Conservation (phyloP, 371 early-diverging fungal genomes). For the Mortierella sp. region DNA sequence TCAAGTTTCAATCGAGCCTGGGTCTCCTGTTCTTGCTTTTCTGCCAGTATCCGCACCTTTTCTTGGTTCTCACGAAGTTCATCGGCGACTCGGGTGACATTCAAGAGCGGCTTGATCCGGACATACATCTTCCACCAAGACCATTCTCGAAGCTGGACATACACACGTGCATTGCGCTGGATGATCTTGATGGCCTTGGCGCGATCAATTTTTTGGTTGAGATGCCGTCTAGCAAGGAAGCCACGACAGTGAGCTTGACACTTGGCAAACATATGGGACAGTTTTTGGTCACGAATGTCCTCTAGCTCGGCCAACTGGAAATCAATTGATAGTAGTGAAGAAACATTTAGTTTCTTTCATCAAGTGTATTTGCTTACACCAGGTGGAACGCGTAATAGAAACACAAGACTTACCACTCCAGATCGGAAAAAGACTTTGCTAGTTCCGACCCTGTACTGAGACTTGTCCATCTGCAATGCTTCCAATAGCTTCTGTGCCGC, state of each 20-base stretch:
- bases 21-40: conserved; percentile 63
- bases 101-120: conserved; percentile 97
- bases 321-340: no score
- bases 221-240: conserved; percentile 79
- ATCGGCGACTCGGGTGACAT: conserved; percentile 84
- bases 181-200: conserved; percentile 90
- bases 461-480: conserved; percentile 75
- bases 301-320: conserved; percentile 93
- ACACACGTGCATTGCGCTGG: conserved; percentile 91
- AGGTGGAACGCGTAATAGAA: no score
- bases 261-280: conserved; percentile 83
- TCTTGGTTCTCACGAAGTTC: conserved; percentile 77
- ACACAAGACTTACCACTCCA: conserved; percentile 80
- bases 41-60: conserved; percentile 67
- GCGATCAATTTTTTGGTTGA: conserved; percentile 79
- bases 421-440: conserved; percentile 99
- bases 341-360: no score
- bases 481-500: conserved; percentile 85
- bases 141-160: conserved; percentile 91
- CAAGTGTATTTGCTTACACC: no score
- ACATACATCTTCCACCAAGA: conserved; percentile 97
- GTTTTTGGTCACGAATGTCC: conserved; percentile 89
- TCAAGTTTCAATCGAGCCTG: conserved; percentile 66
- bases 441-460: conserved; percentile 92
- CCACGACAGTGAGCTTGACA: conserved; percentile 94